A percentile compares a stretch with the other conserved stretches of the same genome.
Evolutionary conservation across 495 filamentous ascomycete genomes (phyloP).

Genomic region (Neurospora sp.): DNA sequence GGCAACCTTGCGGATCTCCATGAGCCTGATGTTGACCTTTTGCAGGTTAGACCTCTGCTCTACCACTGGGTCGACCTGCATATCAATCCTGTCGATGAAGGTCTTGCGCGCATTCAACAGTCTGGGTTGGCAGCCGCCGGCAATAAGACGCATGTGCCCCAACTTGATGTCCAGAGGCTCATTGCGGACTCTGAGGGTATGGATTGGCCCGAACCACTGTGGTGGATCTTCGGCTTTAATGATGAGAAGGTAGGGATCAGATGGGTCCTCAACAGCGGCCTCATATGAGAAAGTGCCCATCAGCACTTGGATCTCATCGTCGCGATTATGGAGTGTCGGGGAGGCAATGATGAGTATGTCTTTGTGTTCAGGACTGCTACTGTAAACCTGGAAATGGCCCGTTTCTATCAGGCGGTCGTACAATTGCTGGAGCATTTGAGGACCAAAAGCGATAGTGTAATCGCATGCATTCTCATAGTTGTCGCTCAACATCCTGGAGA

Average conservation of each 20-base stretch:
- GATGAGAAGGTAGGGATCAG: slow-evolving; percentile 73
- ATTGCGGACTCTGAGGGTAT: slow-evolving; percentile 55
- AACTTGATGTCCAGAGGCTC: slow-evolving; percentile 77
- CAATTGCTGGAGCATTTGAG: slow-evolving; percentile 56
- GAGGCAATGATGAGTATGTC: slow-evolving; percentile 80
- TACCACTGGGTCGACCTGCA: slow-evolving; percentile 75
- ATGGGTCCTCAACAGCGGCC: slow-evolving; percentile 60
- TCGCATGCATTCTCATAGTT: slow-evolving; percentile 94
- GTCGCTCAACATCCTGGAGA: slow-evolving; percentile 78
- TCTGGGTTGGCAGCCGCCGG: slow-evolving; percentile 74
- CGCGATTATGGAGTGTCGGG: slow-evolving; percentile 60
- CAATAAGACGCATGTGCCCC: slow-evolving; percentile 79
- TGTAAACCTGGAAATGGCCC: slow-evolving; percentile 77
- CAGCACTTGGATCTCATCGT: slow-evolving; percentile 71
- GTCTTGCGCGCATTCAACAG: slow-evolving; percentile 65
- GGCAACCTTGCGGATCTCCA: slow-evolving; percentile 89
- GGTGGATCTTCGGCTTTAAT: slow-evolving; percentile 71
- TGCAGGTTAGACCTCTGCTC: slow-evolving; percentile 89
- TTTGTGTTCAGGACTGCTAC: slow-evolving; percentile 53
- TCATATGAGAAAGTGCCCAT: slow-evolving; percentile 82
- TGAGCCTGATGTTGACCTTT: slow-evolving; percentile 82
- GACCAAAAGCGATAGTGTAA: slow-evolving; percentile 67
- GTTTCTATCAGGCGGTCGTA: slow-evolving; percentile 74
- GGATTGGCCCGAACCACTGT: slow-evolving; percentile 72
- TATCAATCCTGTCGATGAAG: slow-evolving; percentile 66